These are phyloP conservation scores for Aspergillus steynii DNA, from an alignment of 495 filamentous ascomycete genomes.

Conservation along the genomic window DNA sequence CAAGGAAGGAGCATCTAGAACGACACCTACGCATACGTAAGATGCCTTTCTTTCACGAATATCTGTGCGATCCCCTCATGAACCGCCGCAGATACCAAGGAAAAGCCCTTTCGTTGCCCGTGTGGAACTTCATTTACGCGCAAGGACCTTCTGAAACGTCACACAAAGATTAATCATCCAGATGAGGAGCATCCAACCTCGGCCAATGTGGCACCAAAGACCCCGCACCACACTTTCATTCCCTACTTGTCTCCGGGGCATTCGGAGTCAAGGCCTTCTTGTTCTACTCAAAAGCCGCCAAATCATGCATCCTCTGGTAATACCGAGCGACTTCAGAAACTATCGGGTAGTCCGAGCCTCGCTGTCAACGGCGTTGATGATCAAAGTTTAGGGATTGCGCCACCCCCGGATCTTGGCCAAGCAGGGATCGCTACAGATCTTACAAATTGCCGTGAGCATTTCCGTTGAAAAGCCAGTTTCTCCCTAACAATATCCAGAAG, in stretches of 20 bases:
- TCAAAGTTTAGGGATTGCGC: too few relatives aligned
- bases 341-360: too few relatives aligned
- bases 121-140: constrained; percentile 12
- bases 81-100: constrained; percentile 12
- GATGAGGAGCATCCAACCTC: not conserved
- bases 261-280: too few relatives aligned
- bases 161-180: constrained; percentile 4
- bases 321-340: too few relatives aligned
- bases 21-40: constrained; percentile 6
- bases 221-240: too few relatives aligned
- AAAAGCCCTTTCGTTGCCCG: constrained; percentile 13
- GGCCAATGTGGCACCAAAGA: too few relatives aligned
- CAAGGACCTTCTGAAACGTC: constrained; percentile 12
- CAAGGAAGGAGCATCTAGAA: constrained; percentile 4
- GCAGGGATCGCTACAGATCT: too few relatives aligned
- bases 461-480: not conserved
- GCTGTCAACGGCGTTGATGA: too few relatives aligned
- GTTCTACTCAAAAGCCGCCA: too few relatives aligned
- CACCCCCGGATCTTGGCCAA: too few relatives aligned
- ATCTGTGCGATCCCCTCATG: not conserved
- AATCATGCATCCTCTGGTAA: too few relatives aligned
- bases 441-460: not conserved
- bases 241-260: too few relatives aligned
- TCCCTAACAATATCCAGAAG: not conserved
- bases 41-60: not conserved